Evolutionary conservation across 495 filamentous ascomycete genomes (phyloP).

Genomic region (Pyrenula aspistea): DNA sequence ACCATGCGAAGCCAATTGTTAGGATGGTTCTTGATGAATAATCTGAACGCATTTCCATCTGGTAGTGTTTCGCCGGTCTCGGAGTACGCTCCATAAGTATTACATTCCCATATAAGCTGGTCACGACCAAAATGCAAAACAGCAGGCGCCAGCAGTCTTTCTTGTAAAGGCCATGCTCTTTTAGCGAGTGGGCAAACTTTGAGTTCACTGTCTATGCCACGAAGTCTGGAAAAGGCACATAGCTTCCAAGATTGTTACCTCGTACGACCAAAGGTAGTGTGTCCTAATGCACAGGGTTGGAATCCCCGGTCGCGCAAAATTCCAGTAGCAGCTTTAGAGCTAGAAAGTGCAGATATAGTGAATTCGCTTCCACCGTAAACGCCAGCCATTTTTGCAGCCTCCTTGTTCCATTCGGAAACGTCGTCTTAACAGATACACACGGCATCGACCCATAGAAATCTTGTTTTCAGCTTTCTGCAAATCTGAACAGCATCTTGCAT

Average conservation of each 20-base stretch:
- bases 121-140: background rate
- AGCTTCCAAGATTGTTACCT: background rate
- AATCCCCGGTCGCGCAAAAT: background rate
- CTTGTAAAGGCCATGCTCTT: background rate
- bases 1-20: background rate
- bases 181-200: background rate
- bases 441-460: slow-evolving; percentile 6
- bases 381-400: slow-evolving; percentile 1
- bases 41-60: background rate
- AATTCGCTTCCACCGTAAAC: slow-evolving; percentile 2
- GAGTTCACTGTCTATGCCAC: background rate
- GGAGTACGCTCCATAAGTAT: background rate
- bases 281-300: background rate
- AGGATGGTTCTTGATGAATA: background rate
- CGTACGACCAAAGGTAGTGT: background rate
- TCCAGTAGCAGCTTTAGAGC: background rate
- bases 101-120: background rate
- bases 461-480: slow-evolving; percentile 1
- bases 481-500: slow-evolving; percentile 4
- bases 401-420: background rate
- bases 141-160: background rate
- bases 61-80: background rate
- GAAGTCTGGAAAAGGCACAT: background rate
- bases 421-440: slow-evolving; percentile 7
- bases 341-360: slow-evolving; percentile 4